Evolutionary conservation across 1,139 yeast species (phyloP), one percentile per base, ranked within the genome.

Genomic region (Meyerozyma athensensis): DNA sequence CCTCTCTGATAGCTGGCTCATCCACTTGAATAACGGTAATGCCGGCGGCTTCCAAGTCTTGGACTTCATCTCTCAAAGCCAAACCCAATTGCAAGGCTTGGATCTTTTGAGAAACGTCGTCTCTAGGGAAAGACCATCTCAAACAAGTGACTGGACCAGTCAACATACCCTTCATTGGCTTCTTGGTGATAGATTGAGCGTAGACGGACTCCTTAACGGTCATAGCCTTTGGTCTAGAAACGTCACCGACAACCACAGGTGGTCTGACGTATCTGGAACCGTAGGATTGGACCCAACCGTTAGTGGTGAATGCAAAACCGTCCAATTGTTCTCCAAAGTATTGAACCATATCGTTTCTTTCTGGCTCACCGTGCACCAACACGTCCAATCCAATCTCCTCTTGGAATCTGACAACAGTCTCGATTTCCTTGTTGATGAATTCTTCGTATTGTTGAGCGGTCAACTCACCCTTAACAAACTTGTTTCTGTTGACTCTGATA

Each of bases 51-150:
- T 92, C 98, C 69, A 92, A 86, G 68, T 92, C 98, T 60, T 82
- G 77, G 58, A 92, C 98, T 79, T 92, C 98, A 61, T 92, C 98
- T 77, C 98, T 87, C 64, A 92, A 80, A 57, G 97, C 97, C 61
- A 92, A 78, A 65, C 96, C 95, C 67, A 92, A 85, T 80, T 92
- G 98, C 68, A 86, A 79, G 58, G 97, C 90, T 79, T 92, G 98
- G 53, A 81, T 77, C 77, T 86, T 81, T 74, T 86, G 94, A 51
- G 96, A 78, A 55, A 92, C 85, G 61, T 92, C 98, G 65, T 90
- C 94, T 83, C 98, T 87, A 76, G 98, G 98, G 97, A 92, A 92
- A 59, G 98, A 92, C 98, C 98, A 92, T 83, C 98, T 87, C 68
- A 92, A 83, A 73, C 95, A 87, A 61, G 98, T 92, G 58, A 92